These are phyloP conservation scores for Phytopythium montanum DNA, from an alignment of 352 stramenopile genomes.

Conservation along the genomic window DNA sequence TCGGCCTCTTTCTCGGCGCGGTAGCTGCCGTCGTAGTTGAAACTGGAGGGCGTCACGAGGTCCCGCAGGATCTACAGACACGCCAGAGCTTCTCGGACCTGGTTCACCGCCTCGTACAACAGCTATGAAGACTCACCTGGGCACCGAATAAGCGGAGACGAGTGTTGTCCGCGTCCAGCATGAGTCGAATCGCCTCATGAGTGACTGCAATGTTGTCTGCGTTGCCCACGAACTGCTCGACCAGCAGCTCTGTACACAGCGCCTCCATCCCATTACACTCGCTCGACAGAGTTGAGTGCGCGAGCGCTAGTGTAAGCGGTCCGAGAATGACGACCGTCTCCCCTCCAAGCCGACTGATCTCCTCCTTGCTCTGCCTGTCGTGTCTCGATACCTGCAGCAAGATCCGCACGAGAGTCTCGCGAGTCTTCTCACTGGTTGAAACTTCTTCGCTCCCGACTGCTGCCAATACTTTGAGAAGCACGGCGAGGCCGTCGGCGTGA, in stretches of 20 bases:
- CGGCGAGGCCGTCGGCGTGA: constrained; percentile 38
- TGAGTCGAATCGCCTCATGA: constrained; percentile 32
- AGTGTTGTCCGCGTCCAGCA: constrained; percentile 30
- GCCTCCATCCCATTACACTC: constrained; percentile 15
- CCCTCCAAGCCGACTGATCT: constrained; percentile 39
- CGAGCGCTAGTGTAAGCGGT: constrained; percentile 18
- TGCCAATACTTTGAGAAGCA: constrained; percentile 44
- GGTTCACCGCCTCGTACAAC: not conserved
- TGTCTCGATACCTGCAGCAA: constrained; percentile 40
- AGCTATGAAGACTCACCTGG: constrained; percentile 26
- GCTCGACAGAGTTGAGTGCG: constrained; percentile 13
- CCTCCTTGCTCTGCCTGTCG: constrained; percentile 33
- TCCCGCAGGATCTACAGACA: constrained; percentile 45
- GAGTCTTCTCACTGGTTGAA: constrained; percentile 15
- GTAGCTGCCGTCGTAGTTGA: constrained; percentile 44
- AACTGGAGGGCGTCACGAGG: constrained; percentile 44
- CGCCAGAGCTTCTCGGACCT: not conserved
- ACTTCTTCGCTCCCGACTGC: constrained; percentile 12
- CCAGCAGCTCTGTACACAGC: constrained; percentile 36
- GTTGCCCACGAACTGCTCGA: constrained; percentile 65
- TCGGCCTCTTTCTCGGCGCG: constrained; percentile 24
- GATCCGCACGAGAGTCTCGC: constrained; percentile 30
- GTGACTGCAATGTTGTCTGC: constrained; percentile 18
- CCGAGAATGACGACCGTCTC: constrained; percentile 44
- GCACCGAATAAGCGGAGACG: constrained; percentile 46